Base-by-base conservation (phyloP, 495 filamentous ascomycete genomes). In the Penicillium canariense region DNA sequence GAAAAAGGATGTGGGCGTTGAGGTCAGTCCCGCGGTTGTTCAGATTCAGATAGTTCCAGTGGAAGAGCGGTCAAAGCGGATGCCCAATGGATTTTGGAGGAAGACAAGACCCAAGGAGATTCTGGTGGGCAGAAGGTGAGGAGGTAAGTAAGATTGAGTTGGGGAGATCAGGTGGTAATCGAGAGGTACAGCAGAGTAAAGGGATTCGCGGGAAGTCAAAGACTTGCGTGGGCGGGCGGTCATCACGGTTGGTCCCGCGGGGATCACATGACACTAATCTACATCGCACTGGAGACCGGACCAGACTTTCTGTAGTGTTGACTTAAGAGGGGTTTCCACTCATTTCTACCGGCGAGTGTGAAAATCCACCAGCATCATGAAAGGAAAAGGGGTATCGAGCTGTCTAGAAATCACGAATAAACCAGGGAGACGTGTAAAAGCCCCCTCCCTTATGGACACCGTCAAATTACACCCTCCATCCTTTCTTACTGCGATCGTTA, bases 121-220 rank as follows among this genome's bases (percentile, higher is more conserved):
- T 15, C 31, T n/a, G 27, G 51, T 55, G 43, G 47, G 51, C 32
- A 42, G 47, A 36, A 53, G 40, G 27, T 53, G 36, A 50, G 17
- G 23, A 28, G 32, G 35, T 38, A 28, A 9, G 22, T 28, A 23
- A 59, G 32, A 45, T 25, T 50, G 39, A n/a, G 11, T 5, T 36
- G 31, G 47, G 25, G 36, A 32, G 50, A 53, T 25, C 27, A 26
- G 31, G 40, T 53, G 45, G 30, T n/a, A 46, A 26, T 26, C n/a
- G n/a, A n/a, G n/a, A n/a, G n/a, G n/a, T n/a, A n/a, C n/a, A n/a
- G n/a, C n/a, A n/a, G 17, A 34, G 31, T 34, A 34, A 55, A 62
- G 55, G 47, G 39, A 48, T 50, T 52, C 47, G 22, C 27, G 17
- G 44, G 40, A 52, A 45, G 54, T 36, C 45, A 27, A 56, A 45